Conservation (phyloP, 139 green algal genomes). For the Chlamydomonas schloesseri region DNA sequence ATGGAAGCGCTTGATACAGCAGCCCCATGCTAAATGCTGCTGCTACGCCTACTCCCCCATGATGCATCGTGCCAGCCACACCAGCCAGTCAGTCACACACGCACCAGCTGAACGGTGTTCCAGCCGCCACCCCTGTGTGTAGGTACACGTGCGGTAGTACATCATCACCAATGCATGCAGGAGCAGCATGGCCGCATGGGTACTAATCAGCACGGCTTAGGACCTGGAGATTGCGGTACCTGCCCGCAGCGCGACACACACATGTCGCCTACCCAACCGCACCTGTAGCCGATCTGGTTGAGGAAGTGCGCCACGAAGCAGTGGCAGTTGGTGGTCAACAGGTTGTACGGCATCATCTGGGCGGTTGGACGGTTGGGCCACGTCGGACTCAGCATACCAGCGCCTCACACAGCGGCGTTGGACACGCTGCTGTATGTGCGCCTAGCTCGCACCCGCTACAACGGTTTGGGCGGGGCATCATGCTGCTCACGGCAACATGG, state of each 20-base stretch:
- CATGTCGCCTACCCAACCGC: neutral
- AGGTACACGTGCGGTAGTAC: neutral
- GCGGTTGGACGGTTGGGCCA: no score
- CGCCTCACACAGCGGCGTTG: no score
- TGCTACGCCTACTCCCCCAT: neutral
- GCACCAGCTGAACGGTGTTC: conserved; percentile 39
- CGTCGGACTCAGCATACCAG: no score
- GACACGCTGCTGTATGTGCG: no score
- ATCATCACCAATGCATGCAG: neutral
- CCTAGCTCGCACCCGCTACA: no score
- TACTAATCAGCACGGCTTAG: no score
- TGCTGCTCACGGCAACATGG: neutral
- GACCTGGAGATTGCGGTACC: no score
- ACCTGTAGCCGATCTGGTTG: conserved; percentile 48
- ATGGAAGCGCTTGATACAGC: no score
- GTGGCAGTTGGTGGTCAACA: conserved; percentile 68
- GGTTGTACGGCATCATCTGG: conserved; percentile 62
- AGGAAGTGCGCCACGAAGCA: conserved; percentile 67
- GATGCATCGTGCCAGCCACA: no score
- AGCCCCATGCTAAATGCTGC: neutral
- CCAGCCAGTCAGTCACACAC: neutral
- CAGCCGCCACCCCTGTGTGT: conserved; percentile 16
- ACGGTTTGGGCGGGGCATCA: neutral
- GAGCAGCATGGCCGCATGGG: neutral
- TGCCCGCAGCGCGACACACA: neutral